phyloP scores from a whole-genome alignment of 441 rosid genomes.

The Pelargonium myrrhifolium region DNA sequence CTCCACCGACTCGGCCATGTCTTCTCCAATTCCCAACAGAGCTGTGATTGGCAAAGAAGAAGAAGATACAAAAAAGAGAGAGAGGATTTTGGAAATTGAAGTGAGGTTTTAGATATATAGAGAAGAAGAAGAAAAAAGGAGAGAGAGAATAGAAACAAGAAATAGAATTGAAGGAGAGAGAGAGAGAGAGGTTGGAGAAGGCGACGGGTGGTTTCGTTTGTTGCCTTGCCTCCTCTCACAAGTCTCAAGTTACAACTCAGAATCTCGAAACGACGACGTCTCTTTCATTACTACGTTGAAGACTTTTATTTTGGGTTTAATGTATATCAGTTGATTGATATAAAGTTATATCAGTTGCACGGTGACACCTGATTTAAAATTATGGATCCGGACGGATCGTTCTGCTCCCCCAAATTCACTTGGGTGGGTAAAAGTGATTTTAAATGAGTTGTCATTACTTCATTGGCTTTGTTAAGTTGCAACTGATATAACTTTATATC shows the following conservation, averaged over 20 bases:
- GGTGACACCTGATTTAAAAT: too few relatives aligned
- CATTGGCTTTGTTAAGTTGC: too few relatives aligned
- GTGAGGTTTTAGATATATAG: background rate
- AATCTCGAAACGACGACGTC: constrained; percentile 1
- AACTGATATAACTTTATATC: too few relatives aligned
- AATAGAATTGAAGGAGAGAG: background rate
- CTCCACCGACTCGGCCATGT: constrained; percentile 93
- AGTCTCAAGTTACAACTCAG: too few relatives aligned
- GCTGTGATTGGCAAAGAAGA: background rate
- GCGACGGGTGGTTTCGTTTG: constrained; percentile 10
- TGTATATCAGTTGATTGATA: too few relatives aligned
- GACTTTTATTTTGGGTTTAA: too few relatives aligned
- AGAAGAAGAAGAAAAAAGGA: background rate
- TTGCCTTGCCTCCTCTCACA: too few relatives aligned
- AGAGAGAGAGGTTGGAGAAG: background rate
- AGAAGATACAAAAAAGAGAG: background rate
- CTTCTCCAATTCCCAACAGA: constrained; percentile 10
- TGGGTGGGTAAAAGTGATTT: too few relatives aligned
- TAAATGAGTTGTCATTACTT: too few relatives aligned
- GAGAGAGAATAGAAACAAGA: background rate
- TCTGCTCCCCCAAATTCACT: too few relatives aligned
- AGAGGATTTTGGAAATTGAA: background rate
- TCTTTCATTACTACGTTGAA: background rate
- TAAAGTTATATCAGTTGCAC: too few relatives aligned
- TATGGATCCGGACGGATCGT: too few relatives aligned